phyloP scores from a whole-genome alignment of 1,139 yeast genomes.

The Protomyces lactucae-debilis region DNA sequence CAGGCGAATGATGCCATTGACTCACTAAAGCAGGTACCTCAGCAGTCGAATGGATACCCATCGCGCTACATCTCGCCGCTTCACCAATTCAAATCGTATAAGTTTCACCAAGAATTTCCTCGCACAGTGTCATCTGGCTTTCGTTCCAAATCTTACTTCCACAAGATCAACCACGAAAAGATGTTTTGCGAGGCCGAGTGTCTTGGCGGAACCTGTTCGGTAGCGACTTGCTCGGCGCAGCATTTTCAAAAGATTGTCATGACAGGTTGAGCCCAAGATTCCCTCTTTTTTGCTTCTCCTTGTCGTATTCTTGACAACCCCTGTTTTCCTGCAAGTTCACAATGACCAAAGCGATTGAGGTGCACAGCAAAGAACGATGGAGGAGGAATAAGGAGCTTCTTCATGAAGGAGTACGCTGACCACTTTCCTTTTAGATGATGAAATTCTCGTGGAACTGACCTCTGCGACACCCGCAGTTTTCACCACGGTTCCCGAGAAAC shows the following conservation, averaged over 20 bases:
- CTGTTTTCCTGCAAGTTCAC: neutral
- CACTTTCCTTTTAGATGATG: constrained; percentile 12
- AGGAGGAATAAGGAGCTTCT: neutral
- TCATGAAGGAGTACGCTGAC: neutral
- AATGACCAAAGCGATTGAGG: neutral
- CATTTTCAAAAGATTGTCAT: constrained; percentile 6
- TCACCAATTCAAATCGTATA: constrained; percentile 1
- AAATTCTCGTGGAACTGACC: constrained; percentile 17
- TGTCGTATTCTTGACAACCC: neutral
- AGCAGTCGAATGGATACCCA: neutral
- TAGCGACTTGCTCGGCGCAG: constrained; percentile 5
- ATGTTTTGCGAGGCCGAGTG: constrained; percentile 8
- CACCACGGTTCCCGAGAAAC: neutral
- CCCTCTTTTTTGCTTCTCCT: neutral
- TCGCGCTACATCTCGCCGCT: constrained; percentile 2
- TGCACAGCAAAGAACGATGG: neutral
- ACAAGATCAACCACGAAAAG: constrained; percentile 5
- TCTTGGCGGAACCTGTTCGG: constrained; percentile 8
- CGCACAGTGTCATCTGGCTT: constrained; percentile 1
- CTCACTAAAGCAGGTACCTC: neutral
- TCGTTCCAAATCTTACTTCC: constrained; percentile 14
- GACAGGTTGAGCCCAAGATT: neutral
- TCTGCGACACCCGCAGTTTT: constrained; percentile 8
- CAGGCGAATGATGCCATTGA: neutral
- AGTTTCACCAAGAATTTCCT: constrained; percentile 6